Evolutionary conservation across 305 asterid species (phyloP), one percentile per base, ranked within the genome.

Genomic region (Plantago coronopus): DNA sequence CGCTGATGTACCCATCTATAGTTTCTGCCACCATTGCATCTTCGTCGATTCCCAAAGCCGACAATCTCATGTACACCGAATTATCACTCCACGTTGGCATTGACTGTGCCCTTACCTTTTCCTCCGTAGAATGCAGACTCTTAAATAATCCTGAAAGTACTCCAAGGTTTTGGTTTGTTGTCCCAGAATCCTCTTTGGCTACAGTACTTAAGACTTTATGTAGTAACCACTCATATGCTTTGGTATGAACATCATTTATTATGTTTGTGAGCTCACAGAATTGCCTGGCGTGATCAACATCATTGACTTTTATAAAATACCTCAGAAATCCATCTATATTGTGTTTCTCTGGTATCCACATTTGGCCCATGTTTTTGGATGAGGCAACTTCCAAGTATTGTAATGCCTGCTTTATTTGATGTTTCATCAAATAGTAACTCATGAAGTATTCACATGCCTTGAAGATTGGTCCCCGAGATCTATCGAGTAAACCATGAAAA

Each of bases 241-340:
- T 37, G n/a, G 65, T 63, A 47, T 77, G 72, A 1, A 85, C 72
- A 51, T 78, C 77, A 53, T 78, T 67, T 18, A 81, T 59, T 81
- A 62, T 73, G 87, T 79, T 90, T 79, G 83, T 72, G 43, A 64
- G 60, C 59, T 66, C 51, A 74, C 74, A 85, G 66, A 85, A 82
- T 43, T 83, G 78, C 82, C 83, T 91, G 14, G 83, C 90, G 62
- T 83, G 25, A 61, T 64, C 72, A 6, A 80, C 85, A 55, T 85
- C 85, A 17, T 59, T 51, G 57, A 73, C 78, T 72, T 64, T 63
- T 72, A 70, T 68, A 21, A 78, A 78, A 66, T 31, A 71, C 20
- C 54, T 55, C 0, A 85, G 42, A 67, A 90, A 83, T 27, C 57
- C 38, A 7, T 63, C 63, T 1, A 76, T 51, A 29, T 61, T 74